Conservation (phyloP, 257 asterid genomes). For the Gentiana macrophylla region DNA sequence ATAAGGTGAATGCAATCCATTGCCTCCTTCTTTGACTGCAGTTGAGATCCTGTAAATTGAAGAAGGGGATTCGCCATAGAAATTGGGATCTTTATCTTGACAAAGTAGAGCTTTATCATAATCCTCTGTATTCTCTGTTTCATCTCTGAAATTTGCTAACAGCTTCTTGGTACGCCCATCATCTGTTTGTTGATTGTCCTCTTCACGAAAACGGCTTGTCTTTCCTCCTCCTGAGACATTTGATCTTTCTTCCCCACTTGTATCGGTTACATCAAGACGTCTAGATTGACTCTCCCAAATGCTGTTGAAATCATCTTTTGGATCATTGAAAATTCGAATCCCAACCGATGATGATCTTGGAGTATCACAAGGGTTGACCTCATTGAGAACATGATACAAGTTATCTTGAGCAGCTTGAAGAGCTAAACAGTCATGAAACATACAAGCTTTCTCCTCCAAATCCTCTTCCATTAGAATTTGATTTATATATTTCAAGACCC, state of each 20-base stretch:
- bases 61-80: constrained; percentile 22
- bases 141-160: constrained; percentile 19
- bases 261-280: background rate
- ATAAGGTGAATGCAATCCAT: background rate
- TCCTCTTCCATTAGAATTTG: constrained; percentile 68
- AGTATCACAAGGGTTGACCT: constrained; percentile 7
- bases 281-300: constrained; percentile 1
- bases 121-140: constrained; percentile 19
- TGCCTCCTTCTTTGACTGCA: constrained; percentile 13
- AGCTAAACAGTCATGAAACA: constrained; percentile 51
- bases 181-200: background rate
- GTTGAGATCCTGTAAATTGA: constrained; percentile 2
- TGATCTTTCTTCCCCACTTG: background rate
- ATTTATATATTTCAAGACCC: constrained; percentile 46
- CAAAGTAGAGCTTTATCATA: constrained; percentile 58
- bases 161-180: constrained; percentile 30
- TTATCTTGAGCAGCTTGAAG: constrained; percentile 67
- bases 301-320: constrained; percentile 1
- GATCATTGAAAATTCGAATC: background rate
- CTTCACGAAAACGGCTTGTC: constrained; percentile 14
- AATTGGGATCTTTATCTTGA: constrained; percentile 37
- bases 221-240: constrained; percentile 1
- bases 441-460: constrained; percentile 31
- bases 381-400: constrained; percentile 35
- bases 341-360: constrained; percentile 1